Evolutionary conservation across 106 monocot species (phyloP), one percentile per base, ranked within the genome.

Genomic region (Chionographis japonica): DNA sequence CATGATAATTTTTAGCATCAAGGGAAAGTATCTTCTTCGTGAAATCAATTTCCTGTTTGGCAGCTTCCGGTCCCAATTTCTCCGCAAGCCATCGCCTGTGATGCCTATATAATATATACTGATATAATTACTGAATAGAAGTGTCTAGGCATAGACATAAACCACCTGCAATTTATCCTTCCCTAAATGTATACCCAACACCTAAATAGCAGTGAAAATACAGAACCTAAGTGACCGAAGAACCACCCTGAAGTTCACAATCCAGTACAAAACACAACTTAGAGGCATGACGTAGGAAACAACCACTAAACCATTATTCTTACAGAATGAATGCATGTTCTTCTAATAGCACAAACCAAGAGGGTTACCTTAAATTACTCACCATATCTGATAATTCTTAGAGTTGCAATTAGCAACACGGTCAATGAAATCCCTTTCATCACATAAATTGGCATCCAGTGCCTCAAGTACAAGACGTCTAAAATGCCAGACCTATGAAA

Each of bases 341-440:
- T 27, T 27, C 27, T 27, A 27, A 27, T 27, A 27, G 27, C 27
- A 27, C 27, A 27, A 27, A 27, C 27, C 27, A 27, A 27, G 27
- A 0, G 27, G 46, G 46, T 46, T 46, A 10, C 46, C 9, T 6
- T 46, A 46, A 27, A 10, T 46, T 10, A 6, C 81, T 79, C 60
- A 93, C 98, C 98, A 98, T 50, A 98, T 93, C 74, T 98, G 98
- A 61, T 98, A 98, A 77, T 98, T 98, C 73, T 98, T 98, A 17
- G 93, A 77, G 74, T 90, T 90, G 12, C 16, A 56, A 14, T 58
- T 27, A 64, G 98, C 85, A 56, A 88, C 68, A 54, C 40, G 55
- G n/a, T 90, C 81, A 52, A 87, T 38, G 56, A 81, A 93, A 18
- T 83, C 41, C 53, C 78, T 72, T 70, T 98, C 98, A 56, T 76